These are phyloP conservation scores for Theileria annulata DNA, from an alignment of 169 alveolate species.

Conservation along the genomic window DNA sequence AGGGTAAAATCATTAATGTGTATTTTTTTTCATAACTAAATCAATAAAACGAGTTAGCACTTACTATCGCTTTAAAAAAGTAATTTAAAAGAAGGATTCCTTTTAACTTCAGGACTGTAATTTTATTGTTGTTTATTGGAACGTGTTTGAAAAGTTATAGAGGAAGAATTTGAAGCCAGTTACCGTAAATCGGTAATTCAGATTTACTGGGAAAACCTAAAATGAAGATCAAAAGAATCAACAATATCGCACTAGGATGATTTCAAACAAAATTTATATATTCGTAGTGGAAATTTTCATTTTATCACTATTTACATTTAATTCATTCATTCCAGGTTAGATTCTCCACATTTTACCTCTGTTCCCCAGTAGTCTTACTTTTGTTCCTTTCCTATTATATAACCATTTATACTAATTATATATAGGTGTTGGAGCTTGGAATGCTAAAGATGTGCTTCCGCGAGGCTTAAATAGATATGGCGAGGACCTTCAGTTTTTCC, in stretches of 20 bases:
- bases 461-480: constrained; percentile 8
- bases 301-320: not conserved
- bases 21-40: not conserved
- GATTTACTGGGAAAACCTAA: not conserved
- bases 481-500: not conserved
- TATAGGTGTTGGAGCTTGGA: constrained; percentile 1
- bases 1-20: not conserved
- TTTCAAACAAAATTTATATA: not conserved
- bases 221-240: not conserved
- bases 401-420: not conserved
- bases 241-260: not conserved
- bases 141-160: not conserved
- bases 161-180: not conserved
- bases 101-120: too few species aligned
- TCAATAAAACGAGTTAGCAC: not conserved
- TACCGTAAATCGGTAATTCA: not conserved
- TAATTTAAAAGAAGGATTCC: not conserved
- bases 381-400: not conserved
- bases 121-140: not conserved
- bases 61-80: not conserved
- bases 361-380: not conserved
- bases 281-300: not conserved
- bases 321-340: not conserved
- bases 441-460: constrained; percentile 1
- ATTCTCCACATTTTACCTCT: not conserved